Evolutionary conservation across 768 basidiomycete species (phyloP), one percentile per base, ranked within the genome.

Genomic region (Phlebiopsis gigantea): DNA sequence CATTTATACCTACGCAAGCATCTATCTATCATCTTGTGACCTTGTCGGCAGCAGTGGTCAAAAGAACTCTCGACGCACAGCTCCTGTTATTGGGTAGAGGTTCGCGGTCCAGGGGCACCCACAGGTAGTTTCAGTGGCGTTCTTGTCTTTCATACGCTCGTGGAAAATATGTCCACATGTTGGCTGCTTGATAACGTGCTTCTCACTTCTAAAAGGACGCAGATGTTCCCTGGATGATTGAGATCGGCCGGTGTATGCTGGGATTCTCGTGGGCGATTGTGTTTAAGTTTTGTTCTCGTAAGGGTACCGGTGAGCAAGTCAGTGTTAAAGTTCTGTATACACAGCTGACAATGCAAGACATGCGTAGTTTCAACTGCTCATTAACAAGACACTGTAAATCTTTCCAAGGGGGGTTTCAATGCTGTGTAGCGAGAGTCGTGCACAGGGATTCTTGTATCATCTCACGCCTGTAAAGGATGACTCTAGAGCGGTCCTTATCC

Each of bases 41-140:
- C 50, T 39, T 51, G 50, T 22, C 50, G 50, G 50, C 24, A 51
- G 50, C 50, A 51, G 24, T 51, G 50, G 15, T 4, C 5, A 19
- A 1, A 15, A 31, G 28, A n/a, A 22, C 5, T 26, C 15, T 51
- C 29, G 21, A 41, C n/a, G n/a, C 30, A 10, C 28, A 3, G 9
- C 4, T 24, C 31, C 34, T 39, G 15, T 31, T 51, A 5, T 39
- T 31, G 44, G 44, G 15, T 19, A 12, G 44, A 45, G 19, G 19
- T 45, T 10, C n/a, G n/a, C 24, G 19, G 19, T 12, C 44, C 34
- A 39, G 17, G 34, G 34, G 12, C 34, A 12, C 17, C 17, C 34
- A 2, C 8, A 17, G 12, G 12, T 2, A 17, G 2, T 39, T 17
- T 10, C n/a, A 19, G 19, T 3, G 21, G 21, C 44, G 44, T 15